Evolutionary conservation across 371 early-diverging fungal species (phyloP), one percentile per base, ranked within the genome.

Genomic region (Lichtheimia corymbifera): DNA sequence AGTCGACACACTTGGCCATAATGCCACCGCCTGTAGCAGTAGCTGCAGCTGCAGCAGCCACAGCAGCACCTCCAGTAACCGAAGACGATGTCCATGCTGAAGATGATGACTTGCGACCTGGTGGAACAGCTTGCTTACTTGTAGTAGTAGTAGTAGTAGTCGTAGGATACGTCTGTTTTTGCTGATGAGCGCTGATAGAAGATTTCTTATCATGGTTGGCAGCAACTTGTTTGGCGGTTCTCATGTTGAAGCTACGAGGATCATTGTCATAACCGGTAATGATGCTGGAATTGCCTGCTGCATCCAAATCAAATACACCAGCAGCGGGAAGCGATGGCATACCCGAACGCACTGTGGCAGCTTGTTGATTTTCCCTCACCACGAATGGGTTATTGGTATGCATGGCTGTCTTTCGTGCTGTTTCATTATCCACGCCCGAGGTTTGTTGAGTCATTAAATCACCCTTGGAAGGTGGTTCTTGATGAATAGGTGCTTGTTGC

Each of bases 231-330:
- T 63, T 50, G 12, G 63, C 57, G 6, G 51, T 18, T 35, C 47
- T 57, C 4, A 57, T 35, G 15, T 56, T 63, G 15, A 52, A 45
- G 22, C 57, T 63, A 18, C 63, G 63, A 51, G 27, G 20, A 27
- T 63, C 63, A 42, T 56, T 50, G 30, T 63, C 57, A 30, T 63
- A 63, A 3, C 63, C 63, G 12, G 63, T 63, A 15, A 63, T 63
- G 20, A 63, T 44, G 4, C 50, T 56, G 5, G 63, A 18, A 20
- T 63, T 63, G 25, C 63, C 63, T 5, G 63, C 45, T 9, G 63
- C 63, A 43, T 63, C 63, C 17, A 51, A 22, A 27, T 63, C 63
- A 44, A 56, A 63, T 9, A 40, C 40, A 50, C 63, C 63, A 11
- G 63, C 63, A 12, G 55, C 43, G 4, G 63, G 63, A 11, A 63